These are phyloP conservation scores for Diaporthe sp. DNA, from an alignment of 2,329 filamentous ascomycete genomes.

Conservation along the genomic window DNA sequence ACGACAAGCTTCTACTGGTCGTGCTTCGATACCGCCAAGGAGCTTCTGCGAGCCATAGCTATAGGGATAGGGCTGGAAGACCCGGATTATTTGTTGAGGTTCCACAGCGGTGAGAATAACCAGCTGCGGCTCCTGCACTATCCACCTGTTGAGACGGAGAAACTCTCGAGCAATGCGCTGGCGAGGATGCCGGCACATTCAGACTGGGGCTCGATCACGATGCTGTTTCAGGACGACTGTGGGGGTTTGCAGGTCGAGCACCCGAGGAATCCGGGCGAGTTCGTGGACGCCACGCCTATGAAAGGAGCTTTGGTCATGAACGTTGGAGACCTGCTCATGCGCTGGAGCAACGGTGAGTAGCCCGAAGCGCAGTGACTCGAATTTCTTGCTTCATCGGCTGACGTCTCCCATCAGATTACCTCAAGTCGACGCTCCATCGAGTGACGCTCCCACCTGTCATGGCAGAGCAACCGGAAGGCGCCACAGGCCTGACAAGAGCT, in stretches of 20 bases:
- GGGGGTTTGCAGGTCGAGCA: conserved; percentile 55
- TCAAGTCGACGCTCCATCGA: conserved; percentile 35
- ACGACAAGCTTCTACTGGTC: conserved; percentile 45
- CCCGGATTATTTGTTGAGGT: conserved; percentile 39
- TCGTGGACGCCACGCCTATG: conserved; percentile 34
- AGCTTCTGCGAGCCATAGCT: conserved; percentile 45
- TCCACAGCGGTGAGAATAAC: conserved; percentile 66
- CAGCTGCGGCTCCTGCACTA: conserved; percentile 71
- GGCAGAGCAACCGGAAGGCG: conserved; percentile 49
- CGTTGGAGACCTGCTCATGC: conserved; percentile 34
- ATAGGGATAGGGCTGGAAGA: conserved; percentile 46
- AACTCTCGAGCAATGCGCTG: conserved; percentile 41
- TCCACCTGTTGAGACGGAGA: conserved; percentile 44
- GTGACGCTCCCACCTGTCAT: conserved; percentile 28
- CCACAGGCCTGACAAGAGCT: conserved; percentile 39
- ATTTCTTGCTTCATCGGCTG: not conserved
- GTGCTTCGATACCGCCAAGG: conserved; percentile 42
- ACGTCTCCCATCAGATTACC: conserved; percentile 21
- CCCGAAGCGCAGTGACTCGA: not conserved
- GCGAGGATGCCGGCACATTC: conserved; percentile 44
- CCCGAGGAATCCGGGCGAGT: conserved; percentile 26
- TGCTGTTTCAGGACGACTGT: conserved; percentile 56
- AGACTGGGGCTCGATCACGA: conserved; percentile 53
- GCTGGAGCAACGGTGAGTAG: conserved; percentile 35
- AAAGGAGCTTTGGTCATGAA: conserved; percentile 34